Evolutionary conservation across 257 asterid species (phyloP), one percentile per base, ranked within the genome.

Genomic region (Solanum chaucha): DNA sequence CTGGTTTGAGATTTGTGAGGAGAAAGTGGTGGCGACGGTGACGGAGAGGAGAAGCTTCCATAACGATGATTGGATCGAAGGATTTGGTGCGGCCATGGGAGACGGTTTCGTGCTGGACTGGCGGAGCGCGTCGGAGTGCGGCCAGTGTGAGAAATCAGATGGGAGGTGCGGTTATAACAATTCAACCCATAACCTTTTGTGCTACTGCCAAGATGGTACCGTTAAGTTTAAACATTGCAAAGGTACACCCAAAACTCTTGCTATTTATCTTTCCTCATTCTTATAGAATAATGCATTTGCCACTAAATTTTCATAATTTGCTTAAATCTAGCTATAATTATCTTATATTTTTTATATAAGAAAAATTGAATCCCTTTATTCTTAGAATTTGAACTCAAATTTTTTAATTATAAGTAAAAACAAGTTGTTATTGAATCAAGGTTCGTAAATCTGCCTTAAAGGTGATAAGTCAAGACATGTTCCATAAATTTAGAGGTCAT

Each of bases 81-180:
- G 28, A 10, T 68, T 88, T 83, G 87, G 71, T 11, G 10, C 7
- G 1, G 89, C 58, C 26, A 83, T 88, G 87, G 35, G 68, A 5
- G 89, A 84, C 0, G 90, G 90, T 48, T 90, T 90, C 78, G 77
- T 75, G 68, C 85, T 90, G 24, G 75, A 78, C 82, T 90, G 89
- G 89, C 4, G 78, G 4, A 2, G 17, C 5, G 28, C 34, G 19
- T 0, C 1, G 28, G 19, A 84, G 1, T 90, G 90, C 38, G 22
- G 26, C 1, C 17, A 3, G 22, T 88, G 92, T 26, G 88, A 90
- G 65, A 2, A 7, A 2, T 90, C 92, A 3, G 1, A 67, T 1
- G 92, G 90, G 80, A 38, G n/a, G 2, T 90, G 92, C 22, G 90
- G 89, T 19, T 83, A 35, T 87, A 86, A 44, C 38, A 17, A 20